Base-by-base conservation (phyloP, 169 alveolate genomes). In the Babesia divergens region DNA sequence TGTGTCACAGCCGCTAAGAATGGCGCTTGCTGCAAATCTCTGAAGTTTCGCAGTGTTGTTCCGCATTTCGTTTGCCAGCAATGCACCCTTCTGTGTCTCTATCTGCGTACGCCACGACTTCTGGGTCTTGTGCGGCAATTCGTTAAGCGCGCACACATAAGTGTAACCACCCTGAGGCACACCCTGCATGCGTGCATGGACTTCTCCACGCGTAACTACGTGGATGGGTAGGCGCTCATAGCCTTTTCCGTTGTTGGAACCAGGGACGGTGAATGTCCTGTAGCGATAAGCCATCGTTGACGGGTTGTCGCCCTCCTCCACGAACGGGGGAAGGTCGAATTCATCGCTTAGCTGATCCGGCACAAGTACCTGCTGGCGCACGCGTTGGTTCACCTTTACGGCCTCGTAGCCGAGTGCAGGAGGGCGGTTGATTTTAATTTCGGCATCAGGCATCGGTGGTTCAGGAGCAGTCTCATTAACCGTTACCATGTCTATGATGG, bases 401-500 rank as follows among this genome's bases (percentile, higher is more conserved):
- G 97, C 97, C 74, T 93, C 97, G 29, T 86, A 76, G 32, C 96
- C 95, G 14, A 93, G 90, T 0, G 93, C 83, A 26, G 92, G 94
- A 6, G 96, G 95, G 37, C 96, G 76, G 68, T 93, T 93, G 18
- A 92, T 84, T 71, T 93, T 92, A 59, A 91, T 92, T 69, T 91
- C 94, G 35, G 90, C 89, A 54, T 93, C 97, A 40, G 90, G 96
- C 50, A 89, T 76, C 18, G 97, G 97, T 22, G 97, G 96, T 49
- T 93, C 97, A 9, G 90, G 84, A 0, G 96, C 86, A 2, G 95
- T 93, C 67, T 93, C 97, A 74, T 93, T 91, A 29, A 92, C 97
- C 6, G 97, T 93, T 20, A 92, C 72, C 82, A 92, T 71, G 62
- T 93, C 97, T 3, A 93, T 84, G 56, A 92, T 92, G 16, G 97